Evolutionary conservation across 179 eudicot species (phyloP), one percentile per base, ranked within the genome.

Genomic region (Kewa caespitosa): DNA sequence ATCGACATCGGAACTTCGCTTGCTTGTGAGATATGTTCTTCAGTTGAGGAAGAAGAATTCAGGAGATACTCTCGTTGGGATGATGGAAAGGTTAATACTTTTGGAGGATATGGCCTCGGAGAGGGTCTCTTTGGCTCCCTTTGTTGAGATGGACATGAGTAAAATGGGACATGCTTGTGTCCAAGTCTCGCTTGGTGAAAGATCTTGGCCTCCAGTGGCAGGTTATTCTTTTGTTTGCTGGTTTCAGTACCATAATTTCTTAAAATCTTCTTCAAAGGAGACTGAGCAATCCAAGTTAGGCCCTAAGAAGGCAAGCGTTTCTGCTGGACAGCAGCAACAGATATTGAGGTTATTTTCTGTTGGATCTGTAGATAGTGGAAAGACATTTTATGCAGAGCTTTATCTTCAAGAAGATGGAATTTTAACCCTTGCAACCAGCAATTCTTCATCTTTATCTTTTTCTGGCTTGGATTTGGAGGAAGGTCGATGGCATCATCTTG

Each of bases 191-290:
- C 80, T 96, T 57, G 99, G 99, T 73, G 99, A 96, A 80, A 88
- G 99, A 76, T 90, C 99, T 70, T 96, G 99, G 99, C 99, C 99
- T 78, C 99, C 99, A 62, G 94, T 89, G 80, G 99, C 99, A 64
- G 99, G 99, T 77, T 96, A 96, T 87, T 94, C 99, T 69, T 96
- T 96, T 80, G 92, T 90, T 77, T 96, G 99, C 82, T 96, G 99
- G 99, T 96, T 96, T 84, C 99, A 94, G 78, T 94, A 76, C 81
- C 90, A 75, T 38, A 90, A 94, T 85, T 88, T 96, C 50, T 77
- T 89, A 64, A 92, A 85, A 83, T 78, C 90, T 65, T 86, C 90
- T 50, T 67, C 84, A 31, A 91, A 86, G 76, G 92, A 90, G 77
- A 48, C 67, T 46, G 96, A 91, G 57, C 83, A 74, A 42, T 82